phyloP scores from a whole-genome alignment of 805 yeast genomes.

The Candida sanyiensis region DNA sequence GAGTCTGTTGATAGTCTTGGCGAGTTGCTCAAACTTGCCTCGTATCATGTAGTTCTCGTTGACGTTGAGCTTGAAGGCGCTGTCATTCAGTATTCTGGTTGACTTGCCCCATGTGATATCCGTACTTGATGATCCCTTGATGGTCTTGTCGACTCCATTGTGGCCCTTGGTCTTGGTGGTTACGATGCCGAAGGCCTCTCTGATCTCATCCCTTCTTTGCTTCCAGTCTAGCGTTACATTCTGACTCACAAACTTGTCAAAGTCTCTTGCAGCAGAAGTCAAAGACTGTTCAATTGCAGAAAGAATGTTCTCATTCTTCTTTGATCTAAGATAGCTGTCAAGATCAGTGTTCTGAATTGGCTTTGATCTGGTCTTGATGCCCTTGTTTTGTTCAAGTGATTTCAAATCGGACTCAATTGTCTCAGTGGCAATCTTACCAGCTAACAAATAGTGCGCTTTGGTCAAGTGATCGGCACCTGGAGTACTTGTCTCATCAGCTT shows the following conservation, averaged over 20 bases:
- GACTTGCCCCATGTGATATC: slow-evolving; percentile 28
- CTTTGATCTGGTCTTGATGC: slow-evolving; percentile 26
- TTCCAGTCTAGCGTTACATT: slow-evolving; percentile 83
- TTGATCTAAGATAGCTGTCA: slow-evolving; percentile 57
- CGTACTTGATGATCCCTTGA: slow-evolving; percentile 10
- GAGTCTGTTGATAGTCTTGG: slow-evolving; percentile 61
- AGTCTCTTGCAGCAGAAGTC: slow-evolving; percentile 69
- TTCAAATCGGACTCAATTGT: slow-evolving; percentile 62
- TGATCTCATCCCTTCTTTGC: slow-evolving; percentile 64
- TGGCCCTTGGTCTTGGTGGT: slow-evolving; percentile 26
- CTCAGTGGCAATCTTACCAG: slow-evolving; percentile 85
- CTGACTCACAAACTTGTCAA: slow-evolving; percentile 68
- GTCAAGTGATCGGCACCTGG: slow-evolving; percentile 40
- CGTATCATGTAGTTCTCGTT: slow-evolving; percentile 37
- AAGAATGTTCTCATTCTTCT: slow-evolving; percentile 77
- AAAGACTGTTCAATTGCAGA: slow-evolving; percentile 79
- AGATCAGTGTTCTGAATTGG: slow-evolving; percentile 35
- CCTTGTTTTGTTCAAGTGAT: slow-evolving; percentile 29
- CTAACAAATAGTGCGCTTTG: slow-evolving; percentile 81
- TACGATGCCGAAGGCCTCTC: slow-evolving; percentile 62
- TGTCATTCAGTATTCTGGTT: slow-evolving; percentile 26
- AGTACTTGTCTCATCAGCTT: slow-evolving; percentile 31
- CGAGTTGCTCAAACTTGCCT: slow-evolving; percentile 67
- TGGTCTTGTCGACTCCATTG: slow-evolving; percentile 12
- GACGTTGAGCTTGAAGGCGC: slow-evolving; percentile 35